A percentile compares a stretch with the other conserved stretches of the same genome.
phyloP scores from a whole-genome alignment of 1,284 basidiomycete species.

The Ceratobasidium sp. region DNA sequence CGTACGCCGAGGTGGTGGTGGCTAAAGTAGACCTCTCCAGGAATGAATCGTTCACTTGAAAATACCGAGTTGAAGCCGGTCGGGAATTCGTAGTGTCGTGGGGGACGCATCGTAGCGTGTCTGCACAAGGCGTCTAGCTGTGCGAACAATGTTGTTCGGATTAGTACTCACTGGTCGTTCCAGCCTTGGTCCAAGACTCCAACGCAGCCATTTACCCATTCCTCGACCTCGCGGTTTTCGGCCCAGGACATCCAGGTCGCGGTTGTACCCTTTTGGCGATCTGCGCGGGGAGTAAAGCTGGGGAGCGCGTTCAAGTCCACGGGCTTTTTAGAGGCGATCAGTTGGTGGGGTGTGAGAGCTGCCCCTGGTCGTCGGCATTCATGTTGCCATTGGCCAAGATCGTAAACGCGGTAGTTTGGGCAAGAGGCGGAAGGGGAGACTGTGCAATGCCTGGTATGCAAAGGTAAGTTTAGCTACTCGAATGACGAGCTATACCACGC shows the following conservation, averaged over 20 bases:
- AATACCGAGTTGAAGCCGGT: conserved; percentile 91
- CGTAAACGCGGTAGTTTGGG: conserved; percentile 75
- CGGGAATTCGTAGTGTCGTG: conserved; percentile 91
- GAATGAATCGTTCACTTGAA: conserved; percentile 78
- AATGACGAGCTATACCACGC: conserved; percentile 32
- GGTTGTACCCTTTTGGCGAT: conserved; percentile 75
- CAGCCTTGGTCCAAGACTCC: conserved; percentile 86
- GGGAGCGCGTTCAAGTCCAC: conserved; percentile 66
- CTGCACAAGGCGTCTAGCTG: conserved; percentile 48
- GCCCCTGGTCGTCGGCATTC: conserved; percentile 57
- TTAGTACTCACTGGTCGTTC: conserved; percentile 76
- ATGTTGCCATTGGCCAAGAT: conserved; percentile 56
- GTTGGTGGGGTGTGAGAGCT: conserved; percentile 80
- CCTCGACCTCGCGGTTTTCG: conserved; percentile 86
- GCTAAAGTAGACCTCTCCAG: conserved; percentile 90
- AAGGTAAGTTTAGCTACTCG: background rate
- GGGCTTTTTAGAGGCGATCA: conserved; percentile 84
- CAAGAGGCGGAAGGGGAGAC: conserved; percentile 75
- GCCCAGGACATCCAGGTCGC: conserved; percentile 82
- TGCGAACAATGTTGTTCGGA: background rate
- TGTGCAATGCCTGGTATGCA: conserved; percentile 71
- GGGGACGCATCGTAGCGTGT: conserved; percentile 59
- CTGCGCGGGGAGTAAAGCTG: conserved; percentile 72
- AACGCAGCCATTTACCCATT: conserved; percentile 89
- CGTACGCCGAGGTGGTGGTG: conserved; percentile 79